Conservation (phyloP, 1,284 basidiomycete genomes). For the Uromyces viciae-fabae region DNA sequence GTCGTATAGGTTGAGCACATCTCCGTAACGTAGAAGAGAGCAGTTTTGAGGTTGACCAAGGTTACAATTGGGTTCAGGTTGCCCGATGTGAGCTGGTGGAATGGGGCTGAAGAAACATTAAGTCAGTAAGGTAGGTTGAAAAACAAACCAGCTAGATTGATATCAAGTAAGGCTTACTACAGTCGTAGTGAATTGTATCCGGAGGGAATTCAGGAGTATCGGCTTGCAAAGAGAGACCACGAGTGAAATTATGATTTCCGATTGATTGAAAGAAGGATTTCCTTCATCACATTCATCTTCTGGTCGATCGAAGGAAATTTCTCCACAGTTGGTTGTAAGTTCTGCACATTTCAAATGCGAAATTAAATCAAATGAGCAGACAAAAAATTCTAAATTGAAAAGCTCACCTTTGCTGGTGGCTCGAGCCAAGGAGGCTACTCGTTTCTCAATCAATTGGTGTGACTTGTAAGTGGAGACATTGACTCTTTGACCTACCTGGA, state of each 20-base stretch:
- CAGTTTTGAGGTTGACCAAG: not conserved
- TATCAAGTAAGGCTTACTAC: not conserved
- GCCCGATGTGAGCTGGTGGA: not conserved
- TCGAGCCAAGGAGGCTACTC: not conserved
- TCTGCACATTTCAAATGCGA: too few relatives aligned
- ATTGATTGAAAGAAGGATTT: too few relatives aligned
- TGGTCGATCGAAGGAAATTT: too few relatives aligned
- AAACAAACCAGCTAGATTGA: too few relatives aligned
- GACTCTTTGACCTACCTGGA: not conserved
- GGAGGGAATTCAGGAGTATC: not conserved
- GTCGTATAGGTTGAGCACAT: not conserved
- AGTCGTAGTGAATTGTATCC: not conserved
- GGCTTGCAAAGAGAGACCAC: not conserved
- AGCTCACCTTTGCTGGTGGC: too few relatives aligned
- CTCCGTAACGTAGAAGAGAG: not conserved
- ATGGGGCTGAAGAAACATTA: not conserved
- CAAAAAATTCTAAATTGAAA: too few relatives aligned
- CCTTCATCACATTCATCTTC: too few relatives aligned
- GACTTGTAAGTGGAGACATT: not conserved
- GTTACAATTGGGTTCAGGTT: not conserved
- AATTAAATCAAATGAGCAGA: too few relatives aligned
- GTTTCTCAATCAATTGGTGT: not conserved
- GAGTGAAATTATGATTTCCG: too few relatives aligned
- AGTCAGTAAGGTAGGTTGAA: too few relatives aligned
- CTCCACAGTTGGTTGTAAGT: too few relatives aligned